Conservation (phyloP, 129 eudicot genomes). For the Tanacetum coccineum region DNA sequence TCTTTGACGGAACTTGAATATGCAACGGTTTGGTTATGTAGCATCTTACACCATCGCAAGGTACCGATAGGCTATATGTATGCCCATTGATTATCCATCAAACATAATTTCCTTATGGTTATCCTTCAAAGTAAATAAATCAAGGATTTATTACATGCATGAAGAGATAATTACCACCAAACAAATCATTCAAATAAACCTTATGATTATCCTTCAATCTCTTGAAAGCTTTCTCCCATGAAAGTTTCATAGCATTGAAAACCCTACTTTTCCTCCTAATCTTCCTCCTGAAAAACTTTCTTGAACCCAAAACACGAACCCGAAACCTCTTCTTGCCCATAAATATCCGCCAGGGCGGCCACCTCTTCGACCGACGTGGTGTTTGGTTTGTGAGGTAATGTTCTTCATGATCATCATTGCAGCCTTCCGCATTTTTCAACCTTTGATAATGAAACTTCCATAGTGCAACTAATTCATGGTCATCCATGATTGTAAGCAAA, state of each 20-base stretch:
- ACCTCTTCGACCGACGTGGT: background rate
- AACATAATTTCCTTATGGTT: too few relatives aligned
- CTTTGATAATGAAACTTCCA: slow-evolving; percentile 23
- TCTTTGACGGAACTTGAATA: too few relatives aligned
- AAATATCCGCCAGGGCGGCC: slow-evolving; percentile 17
- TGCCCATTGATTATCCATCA: too few relatives aligned
- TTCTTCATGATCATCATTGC: slow-evolving; percentile 9
- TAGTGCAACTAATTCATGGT: slow-evolving; percentile 14
- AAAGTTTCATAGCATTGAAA: slow-evolving; percentile 11
- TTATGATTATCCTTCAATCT: slow-evolving; percentile 20
- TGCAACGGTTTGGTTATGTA: too few relatives aligned
- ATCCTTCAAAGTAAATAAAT: background rate
- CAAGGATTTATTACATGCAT: slow-evolving; percentile 16
- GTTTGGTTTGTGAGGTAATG: background rate
- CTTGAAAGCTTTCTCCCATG: slow-evolving; percentile 22
- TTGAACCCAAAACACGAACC: slow-evolving; percentile 15
- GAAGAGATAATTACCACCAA: slow-evolving; percentile 20
- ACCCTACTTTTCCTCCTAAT: slow-evolving; percentile 8
- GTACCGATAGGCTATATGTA: too few relatives aligned
- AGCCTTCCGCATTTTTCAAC: slow-evolving; percentile 12
- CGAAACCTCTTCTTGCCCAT: slow-evolving; percentile 19
- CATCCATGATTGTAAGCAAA: slow-evolving; percentile 21
- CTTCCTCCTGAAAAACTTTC: slow-evolving; percentile 19
- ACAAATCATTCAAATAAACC: slow-evolving; percentile 24
- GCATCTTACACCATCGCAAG: too few relatives aligned